These are phyloP conservation scores for Panicum hallii DNA, from an alignment of 202 grass and related monocot genomes.

Conservation along the genomic window DNA sequence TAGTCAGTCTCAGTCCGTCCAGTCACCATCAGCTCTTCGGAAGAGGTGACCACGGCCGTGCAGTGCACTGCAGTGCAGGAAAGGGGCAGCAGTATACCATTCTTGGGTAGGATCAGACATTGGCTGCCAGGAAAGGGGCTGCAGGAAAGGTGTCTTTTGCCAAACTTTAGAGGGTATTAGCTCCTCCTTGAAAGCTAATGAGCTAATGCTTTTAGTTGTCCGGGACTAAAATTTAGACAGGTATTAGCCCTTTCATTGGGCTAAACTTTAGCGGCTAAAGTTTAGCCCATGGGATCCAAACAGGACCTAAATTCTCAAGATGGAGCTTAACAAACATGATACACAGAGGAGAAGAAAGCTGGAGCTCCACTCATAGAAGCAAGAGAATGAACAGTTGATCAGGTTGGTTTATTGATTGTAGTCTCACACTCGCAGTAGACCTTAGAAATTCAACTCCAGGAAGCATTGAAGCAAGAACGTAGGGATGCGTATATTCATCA, in stretches of 20 bases:
- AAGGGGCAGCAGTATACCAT: neutral
- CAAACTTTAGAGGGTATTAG: too few relatives aligned
- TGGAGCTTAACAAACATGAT: neutral
- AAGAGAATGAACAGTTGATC: neutral
- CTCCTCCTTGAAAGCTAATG: too few relatives aligned
- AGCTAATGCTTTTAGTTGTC: too few relatives aligned
- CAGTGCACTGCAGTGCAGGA: neutral
- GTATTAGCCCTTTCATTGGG: too few relatives aligned
- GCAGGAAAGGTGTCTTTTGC: too few relatives aligned
- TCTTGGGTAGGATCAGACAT: neutral
- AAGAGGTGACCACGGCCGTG: neutral
- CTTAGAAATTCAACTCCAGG: neutral
- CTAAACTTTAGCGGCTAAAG: too few relatives aligned
- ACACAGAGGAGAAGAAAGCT: neutral
- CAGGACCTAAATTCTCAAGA: neutral
- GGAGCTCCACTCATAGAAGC: neutral
- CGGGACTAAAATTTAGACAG: too few relatives aligned
- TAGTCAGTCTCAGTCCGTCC: neutral
- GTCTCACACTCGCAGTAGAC: neutral
- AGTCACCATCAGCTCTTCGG: neutral
- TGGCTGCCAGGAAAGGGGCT: neutral
- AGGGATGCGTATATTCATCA: conserved; percentile 17
- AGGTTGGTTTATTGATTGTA: neutral
- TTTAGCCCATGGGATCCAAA: too few relatives aligned
- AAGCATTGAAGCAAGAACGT: neutral